These are phyloP conservation scores for Penicillium psychrosexuale DNA, from an alignment of 2,329 filamentous ascomycete species.

Conservation along the genomic window DNA sequence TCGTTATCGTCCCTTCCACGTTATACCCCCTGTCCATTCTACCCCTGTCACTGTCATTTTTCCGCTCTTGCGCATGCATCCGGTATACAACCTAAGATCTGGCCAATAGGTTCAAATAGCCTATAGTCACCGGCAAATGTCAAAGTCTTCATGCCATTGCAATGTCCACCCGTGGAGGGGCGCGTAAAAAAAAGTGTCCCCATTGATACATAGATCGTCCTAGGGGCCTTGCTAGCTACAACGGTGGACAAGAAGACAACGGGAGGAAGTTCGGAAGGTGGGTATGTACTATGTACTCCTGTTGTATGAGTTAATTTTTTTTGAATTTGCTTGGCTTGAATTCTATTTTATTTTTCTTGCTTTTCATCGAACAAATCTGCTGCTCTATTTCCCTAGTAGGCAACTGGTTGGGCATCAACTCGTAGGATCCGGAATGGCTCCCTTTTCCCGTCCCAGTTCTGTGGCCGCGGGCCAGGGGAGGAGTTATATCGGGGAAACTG, in stretches of 20 bases:
- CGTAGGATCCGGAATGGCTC: background rate
- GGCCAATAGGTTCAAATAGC: background rate
- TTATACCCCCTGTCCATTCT: background rate
- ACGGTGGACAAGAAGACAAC: background rate
- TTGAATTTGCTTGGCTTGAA: background rate
- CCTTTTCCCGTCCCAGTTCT: slow-evolving; percentile 6
- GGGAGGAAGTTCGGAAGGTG: slow-evolving; percentile 6
- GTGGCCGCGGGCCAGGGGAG: slow-evolving; percentile 3
- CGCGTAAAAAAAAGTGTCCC: slow-evolving; percentile 7
- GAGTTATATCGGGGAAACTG: background rate
- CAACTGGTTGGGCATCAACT: slow-evolving; percentile 3
- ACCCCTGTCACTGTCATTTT: background rate
- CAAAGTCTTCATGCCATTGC: background rate
- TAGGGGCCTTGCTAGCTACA: slow-evolving; percentile 2
- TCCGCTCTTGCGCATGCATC: background rate
- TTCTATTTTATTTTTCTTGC: background rate
- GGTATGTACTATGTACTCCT: background rate
- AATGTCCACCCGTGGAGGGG: slow-evolving; percentile 17
- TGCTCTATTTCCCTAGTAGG: background rate
- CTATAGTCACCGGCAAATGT: background rate
- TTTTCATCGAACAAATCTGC: background rate
- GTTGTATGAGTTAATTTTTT: background rate
- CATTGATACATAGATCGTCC: slow-evolving; percentile 22
- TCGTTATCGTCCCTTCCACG: slow-evolving; percentile 1
- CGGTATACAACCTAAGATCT: background rate